These are phyloP conservation scores for Verruconis gallopava DNA, from an alignment of 2,329 filamentous ascomycete genomes.

Conservation along the genomic window DNA sequence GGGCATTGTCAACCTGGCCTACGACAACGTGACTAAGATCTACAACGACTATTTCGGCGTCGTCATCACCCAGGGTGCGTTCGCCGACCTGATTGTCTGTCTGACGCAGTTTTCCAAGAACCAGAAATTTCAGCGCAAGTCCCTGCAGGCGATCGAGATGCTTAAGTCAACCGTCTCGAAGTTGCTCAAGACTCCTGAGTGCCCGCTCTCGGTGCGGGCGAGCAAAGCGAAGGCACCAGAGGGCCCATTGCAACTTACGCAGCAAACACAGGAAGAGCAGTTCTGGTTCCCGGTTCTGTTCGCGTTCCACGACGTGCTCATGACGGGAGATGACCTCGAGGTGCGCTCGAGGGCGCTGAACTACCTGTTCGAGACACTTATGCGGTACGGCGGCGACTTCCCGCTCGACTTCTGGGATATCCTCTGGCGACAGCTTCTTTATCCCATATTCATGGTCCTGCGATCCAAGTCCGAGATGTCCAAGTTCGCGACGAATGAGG, in stretches of 20 bases:
- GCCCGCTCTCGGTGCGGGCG: conserved; percentile 60
- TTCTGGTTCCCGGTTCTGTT: conserved; percentile 99
- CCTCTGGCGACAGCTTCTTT: conserved; percentile 89
- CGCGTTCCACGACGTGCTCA: conserved; percentile 95
- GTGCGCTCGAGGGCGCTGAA: conserved; percentile 79
- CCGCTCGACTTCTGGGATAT: conserved; percentile 96
- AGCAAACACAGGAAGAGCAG: conserved; percentile 86
- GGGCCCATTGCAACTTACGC: conserved; percentile 46
- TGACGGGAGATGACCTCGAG: conserved; percentile 97
- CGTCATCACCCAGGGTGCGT: conserved; percentile 90
- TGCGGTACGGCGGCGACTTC: conserved; percentile 82
- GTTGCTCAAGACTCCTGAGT: conserved; percentile 93
- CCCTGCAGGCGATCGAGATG: conserved; percentile 85
- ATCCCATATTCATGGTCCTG: conserved; percentile 96
- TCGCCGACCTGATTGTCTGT: conserved; percentile 91
- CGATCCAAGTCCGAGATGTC: conserved; percentile 94
- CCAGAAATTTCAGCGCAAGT: conserved; percentile 96
- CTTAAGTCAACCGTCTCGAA: conserved; percentile 86
- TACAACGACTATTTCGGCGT: conserved; percentile 94
- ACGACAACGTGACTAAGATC: conserved; percentile 90
- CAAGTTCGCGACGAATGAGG: conserved; percentile 89
- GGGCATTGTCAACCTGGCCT: conserved; percentile 89
- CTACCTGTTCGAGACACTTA: conserved; percentile 90
- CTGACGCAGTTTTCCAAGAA: conserved; percentile 99
- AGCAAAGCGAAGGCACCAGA: conserved; percentile 21